phyloP scores from a whole-genome alignment of 805 yeast genomes.

The Hanseniaspora hatyaiensis region DNA sequence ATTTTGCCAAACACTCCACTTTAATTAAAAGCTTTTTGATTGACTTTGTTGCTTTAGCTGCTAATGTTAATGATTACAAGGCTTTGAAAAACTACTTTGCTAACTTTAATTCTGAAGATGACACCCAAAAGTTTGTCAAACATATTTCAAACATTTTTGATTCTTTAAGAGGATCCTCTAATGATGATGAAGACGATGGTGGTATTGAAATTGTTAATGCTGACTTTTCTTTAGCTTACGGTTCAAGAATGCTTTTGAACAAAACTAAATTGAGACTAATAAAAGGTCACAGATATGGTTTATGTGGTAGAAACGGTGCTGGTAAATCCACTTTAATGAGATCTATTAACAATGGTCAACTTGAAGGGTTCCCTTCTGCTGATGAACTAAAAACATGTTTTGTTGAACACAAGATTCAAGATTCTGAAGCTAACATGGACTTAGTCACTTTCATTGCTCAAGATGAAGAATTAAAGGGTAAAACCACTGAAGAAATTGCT shows the following conservation, averaged over 20 bases:
- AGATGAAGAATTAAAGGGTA: constrained; percentile 65
- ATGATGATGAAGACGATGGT: constrained; percentile 51
- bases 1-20: constrained; percentile 29
- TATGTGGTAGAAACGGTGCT: constrained; percentile 97
- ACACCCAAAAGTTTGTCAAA: constrained; percentile 35
- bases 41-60: constrained; percentile 44
- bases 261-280: constrained; percentile 77
- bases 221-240: constrained; percentile 91
- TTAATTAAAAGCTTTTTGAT: constrained; percentile 39
- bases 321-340: constrained; percentile 97
- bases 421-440: constrained; percentile 84
- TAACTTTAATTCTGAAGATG: constrained; percentile 33
- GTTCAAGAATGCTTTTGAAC: constrained; percentile 91
- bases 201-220: constrained; percentile 89
- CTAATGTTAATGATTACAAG: constrained; percentile 66
- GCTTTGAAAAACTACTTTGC: constrained; percentile 46
- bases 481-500: constrained; percentile 60
- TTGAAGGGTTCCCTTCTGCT: constrained; percentile 93
- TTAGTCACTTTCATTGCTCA: constrained; percentile 76
- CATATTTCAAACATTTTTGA: constrained; percentile 45
- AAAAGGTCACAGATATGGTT: constrained; percentile 94
- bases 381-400: constrained; percentile 82
- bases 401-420: constrained; percentile 94
- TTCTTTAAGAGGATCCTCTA: constrained; percentile 35
- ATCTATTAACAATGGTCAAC: constrained; percentile 89